A percentile compares a stretch with the other conserved stretches of the same genome.
Conservation (phyloP, 108 stramenopile genomes). For the Parmales sp. region DNA sequence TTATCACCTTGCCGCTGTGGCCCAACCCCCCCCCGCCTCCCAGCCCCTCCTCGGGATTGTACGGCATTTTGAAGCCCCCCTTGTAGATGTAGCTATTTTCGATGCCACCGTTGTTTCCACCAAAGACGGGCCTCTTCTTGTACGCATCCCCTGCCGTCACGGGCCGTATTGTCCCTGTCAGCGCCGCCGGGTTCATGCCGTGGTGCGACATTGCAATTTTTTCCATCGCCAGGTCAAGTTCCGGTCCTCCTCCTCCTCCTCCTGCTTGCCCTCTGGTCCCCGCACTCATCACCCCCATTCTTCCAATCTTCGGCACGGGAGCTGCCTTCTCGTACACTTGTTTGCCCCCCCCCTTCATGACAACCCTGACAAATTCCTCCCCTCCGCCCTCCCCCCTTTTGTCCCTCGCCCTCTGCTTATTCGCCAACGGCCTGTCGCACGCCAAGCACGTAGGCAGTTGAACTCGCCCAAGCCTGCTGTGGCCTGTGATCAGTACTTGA, state of each 20-base stretch:
- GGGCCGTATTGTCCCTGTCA: neutral
- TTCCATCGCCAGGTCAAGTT: too few relatives aligned
- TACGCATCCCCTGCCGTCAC: neutral
- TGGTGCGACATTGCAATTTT: too few relatives aligned
- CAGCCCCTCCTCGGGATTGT: too few relatives aligned
- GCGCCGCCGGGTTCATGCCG: neutral
- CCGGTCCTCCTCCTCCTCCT: too few relatives aligned
- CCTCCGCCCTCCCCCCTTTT: neutral
- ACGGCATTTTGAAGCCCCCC: constrained; percentile 11
- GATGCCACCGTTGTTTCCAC: neutral
- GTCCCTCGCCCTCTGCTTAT: neutral
- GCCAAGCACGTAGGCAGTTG: constrained; percentile 8
- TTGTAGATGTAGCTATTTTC: neutral
- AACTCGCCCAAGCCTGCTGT: neutral
- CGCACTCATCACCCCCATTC: neutral
- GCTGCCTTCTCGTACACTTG: neutral
- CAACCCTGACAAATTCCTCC: neutral
- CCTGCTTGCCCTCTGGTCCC: too few relatives aligned
- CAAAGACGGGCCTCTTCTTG: constrained; percentile 2
- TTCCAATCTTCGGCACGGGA: neutral
- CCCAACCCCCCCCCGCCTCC: too few relatives aligned
- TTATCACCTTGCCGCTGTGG: too few relatives aligned
- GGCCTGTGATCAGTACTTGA: constrained; percentile 6
- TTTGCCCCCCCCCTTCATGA: neutral
- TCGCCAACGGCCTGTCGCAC: constrained; percentile 1